Evolutionary conservation across 129 eudicot species (phyloP).

Genomic region (Pseudognaphalium luteoalbum): DNA sequence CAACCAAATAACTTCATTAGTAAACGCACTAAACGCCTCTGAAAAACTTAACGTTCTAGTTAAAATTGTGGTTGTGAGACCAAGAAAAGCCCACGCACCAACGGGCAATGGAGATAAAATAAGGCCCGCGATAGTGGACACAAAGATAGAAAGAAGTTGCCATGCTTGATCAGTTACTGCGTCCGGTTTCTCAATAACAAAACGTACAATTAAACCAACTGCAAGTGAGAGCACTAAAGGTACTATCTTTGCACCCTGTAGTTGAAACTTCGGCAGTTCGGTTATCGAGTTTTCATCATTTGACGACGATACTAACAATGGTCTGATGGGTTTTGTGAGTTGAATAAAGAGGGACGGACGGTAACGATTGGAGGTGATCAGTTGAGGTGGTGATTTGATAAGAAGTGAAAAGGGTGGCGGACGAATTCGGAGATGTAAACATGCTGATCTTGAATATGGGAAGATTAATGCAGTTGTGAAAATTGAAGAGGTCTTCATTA

Average conservation of each 20-base stretch:
- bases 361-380: constrained; percentile 13
- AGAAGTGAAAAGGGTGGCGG: constrained; percentile 10
- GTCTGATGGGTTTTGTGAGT: constrained; percentile 18
- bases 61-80: constrained; percentile 55
- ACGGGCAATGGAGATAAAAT: constrained; percentile 79
- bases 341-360: constrained; percentile 22
- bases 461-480: constrained; percentile 24
- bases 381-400: constrained; percentile 32
- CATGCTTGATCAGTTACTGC: constrained; percentile 76
- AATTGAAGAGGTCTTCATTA: constrained; percentile 50
- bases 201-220: constrained; percentile 56
- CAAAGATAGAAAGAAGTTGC: constrained; percentile 71
- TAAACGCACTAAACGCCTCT: constrained; percentile 64
- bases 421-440: constrained; percentile 39
- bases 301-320: constrained; percentile 35
- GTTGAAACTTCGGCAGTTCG: constrained; percentile 12
- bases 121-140: constrained; percentile 76
- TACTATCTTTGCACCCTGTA: constrained; percentile 54
- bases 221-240: constrained; percentile 53
- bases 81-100: constrained; percentile 91
- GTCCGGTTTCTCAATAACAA: constrained; percentile 56
- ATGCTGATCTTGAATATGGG: constrained; percentile 28
- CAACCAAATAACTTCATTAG: constrained; percentile 84
- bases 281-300: constrained; percentile 22
- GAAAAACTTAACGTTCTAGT: constrained; percentile 56